Evolutionary conservation across 768 basidiomycete genomes (phyloP).

Genomic region (Leccinum rimulosum): DNA sequence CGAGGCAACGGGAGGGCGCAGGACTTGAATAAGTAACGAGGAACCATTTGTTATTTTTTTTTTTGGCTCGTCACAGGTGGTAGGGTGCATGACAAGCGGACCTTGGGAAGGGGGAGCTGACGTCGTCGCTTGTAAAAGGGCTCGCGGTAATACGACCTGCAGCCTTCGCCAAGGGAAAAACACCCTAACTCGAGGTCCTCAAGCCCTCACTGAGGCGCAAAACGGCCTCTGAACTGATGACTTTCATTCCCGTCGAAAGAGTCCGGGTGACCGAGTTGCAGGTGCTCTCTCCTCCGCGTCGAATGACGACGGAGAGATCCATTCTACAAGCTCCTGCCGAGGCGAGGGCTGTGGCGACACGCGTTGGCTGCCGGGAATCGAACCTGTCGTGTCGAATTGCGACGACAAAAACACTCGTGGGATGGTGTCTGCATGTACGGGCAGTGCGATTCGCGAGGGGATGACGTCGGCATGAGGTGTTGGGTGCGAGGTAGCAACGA

Average conservation of each 20-base stretch:
- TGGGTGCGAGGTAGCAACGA: slow-evolving; percentile 28
- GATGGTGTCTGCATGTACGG: slow-evolving; percentile 21
- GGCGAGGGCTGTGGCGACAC: slow-evolving; percentile 31
- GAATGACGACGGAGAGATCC: slow-evolving; percentile 23
- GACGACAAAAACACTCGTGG: slow-evolving; percentile 22
- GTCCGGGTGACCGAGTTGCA: slow-evolving; percentile 17
- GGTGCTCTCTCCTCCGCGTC: slow-evolving; percentile 15
- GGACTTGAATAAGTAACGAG: slow-evolving; percentile 11
- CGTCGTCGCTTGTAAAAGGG: slow-evolving; percentile 5
- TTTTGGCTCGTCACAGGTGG: neutral
- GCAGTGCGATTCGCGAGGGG: slow-evolving; percentile 23
- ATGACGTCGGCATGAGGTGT: slow-evolving; percentile 25
- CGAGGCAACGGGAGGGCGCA: slow-evolving; percentile 8
- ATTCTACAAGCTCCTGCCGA: slow-evolving; percentile 25
- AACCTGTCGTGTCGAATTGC: neutral
- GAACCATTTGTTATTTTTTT: neutral
- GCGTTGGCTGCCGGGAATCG: slow-evolving; percentile 19
- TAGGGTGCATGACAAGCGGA: slow-evolving; percentile 5
- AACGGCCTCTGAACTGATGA: slow-evolving; percentile 3
- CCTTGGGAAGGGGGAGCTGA: neutral
- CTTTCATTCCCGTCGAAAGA: slow-evolving; percentile 33
- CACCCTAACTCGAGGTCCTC: neutral
- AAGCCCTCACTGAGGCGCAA: neutral
- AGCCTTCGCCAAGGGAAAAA: slow-evolving; percentile 10
- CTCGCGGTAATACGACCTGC: slow-evolving; percentile 4